Evolutionary conservation across 495 filamentous ascomycete species (phyloP).

Genomic region (Annulohypoxylon maeteangense): DNA sequence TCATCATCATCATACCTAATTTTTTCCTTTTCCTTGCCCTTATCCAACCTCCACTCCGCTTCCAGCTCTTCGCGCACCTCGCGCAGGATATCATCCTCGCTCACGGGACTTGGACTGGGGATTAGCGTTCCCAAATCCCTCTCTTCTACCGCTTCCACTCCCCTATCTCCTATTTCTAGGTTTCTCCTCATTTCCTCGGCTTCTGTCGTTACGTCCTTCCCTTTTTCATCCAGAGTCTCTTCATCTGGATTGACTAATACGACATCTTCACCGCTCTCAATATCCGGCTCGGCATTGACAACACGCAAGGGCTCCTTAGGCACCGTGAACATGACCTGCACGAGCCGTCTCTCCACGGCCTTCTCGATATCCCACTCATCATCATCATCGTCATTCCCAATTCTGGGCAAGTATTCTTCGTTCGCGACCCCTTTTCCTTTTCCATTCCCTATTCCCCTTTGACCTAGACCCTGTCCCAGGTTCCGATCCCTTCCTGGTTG

Average conservation of each 20-base stretch:
- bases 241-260: conserved; percentile 45
- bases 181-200: not conserved
- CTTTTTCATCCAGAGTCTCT: not conserved
- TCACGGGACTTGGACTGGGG: not conserved
- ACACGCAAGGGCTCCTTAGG: conserved; percentile 85
- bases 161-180: not conserved
- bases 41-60: conserved; percentile 34
- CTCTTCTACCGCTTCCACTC: conserved; percentile 9
- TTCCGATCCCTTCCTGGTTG: not conserved
- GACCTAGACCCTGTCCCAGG: conserved; percentile 25
- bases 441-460: conserved; percentile 13
- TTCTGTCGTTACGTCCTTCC: not conserved
- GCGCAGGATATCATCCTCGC: conserved; percentile 32
- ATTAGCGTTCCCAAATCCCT: conserved; percentile 4
- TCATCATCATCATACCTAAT: not conserved
- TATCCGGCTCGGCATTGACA: conserved; percentile 75
- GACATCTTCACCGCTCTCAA: conserved; percentile 53
- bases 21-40: not conserved
- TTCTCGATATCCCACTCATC: conserved; percentile 93
- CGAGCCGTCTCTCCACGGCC: conserved; percentile 78
- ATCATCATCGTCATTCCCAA: conserved; percentile 58
- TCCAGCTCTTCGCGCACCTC: conserved; percentile 39
- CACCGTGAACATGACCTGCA: conserved; percentile 95
- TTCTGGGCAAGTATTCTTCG: conserved; percentile 11
- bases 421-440: conserved; percentile 18